Evolutionary conservation across 768 basidiomycete genomes (phyloP), one percentile per base, ranked within the genome.

Genomic region (Tubosaeta brunneosetosa): DNA sequence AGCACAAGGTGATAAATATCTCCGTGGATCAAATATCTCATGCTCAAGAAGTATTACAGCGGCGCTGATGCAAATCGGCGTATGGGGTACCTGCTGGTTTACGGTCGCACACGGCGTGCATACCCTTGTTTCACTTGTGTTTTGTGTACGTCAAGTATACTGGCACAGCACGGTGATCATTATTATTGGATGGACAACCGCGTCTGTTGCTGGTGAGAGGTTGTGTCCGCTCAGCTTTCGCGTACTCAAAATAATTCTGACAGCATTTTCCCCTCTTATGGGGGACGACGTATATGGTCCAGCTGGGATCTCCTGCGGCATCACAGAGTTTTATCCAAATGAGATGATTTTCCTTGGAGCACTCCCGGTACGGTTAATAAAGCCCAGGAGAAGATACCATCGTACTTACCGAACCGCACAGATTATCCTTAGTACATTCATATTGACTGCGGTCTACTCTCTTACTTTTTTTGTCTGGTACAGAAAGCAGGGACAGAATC

Each of bases 21-120:
- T 27, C 47, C 3, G 1, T n/a, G 5, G 17, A 38, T 45, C 31
- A 17, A 44, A 38, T 36, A 33, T 16, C n/a, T 6, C n/a, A 16
- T 13, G 49, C 45, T 49, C 36, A 54, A 33, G 40, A 34, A 45
- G 17, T 19, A 26, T 8, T 38, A 38, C 50, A 88, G 86, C 76
- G 36, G 63, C 74, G 45, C 57, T 88, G 33, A 80, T 77, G 74
- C 81, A 87, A 60, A 71, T 85, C 22, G 85, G 82, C 22, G 78
- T 82, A 56, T 79, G 81, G 66, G 72, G 79, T 2, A 76, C 74
- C 14, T 81, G 80, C 16, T 87, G 79, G 69, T 91, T 88, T 66
- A 84, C 80, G 3, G 73, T 77, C 10, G 73, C 76, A 6, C 83
- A 86, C 57, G 82, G 83, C 1, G 59, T 86, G 10, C 87, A 90